A percentile compares a stretch with the other conserved stretches of the same genome.
Conservation (phyloP, 768 basidiomycete genomes). For the Macrolepiota fuliginosa region DNA sequence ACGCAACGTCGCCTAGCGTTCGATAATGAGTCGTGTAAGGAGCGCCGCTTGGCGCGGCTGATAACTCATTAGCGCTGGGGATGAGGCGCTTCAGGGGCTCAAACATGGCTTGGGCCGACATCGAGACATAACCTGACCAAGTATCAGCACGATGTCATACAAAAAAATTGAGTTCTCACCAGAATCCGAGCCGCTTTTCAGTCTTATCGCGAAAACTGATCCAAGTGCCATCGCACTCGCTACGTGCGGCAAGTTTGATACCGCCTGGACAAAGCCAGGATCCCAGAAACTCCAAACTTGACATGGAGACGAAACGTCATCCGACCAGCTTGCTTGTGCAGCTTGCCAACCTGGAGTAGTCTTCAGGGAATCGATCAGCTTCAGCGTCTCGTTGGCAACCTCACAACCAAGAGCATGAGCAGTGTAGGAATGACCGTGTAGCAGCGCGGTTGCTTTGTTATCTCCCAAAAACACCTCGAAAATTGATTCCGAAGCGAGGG, state of each 20-base stretch:
- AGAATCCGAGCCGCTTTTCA: conserved; percentile 47
- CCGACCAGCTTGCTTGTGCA: conserved; percentile 60
- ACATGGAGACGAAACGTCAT: conserved; percentile 19
- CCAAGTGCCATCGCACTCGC: conserved; percentile 86
- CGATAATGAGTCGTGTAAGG: conserved; percentile 78
- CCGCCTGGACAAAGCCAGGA: conserved; percentile 57
- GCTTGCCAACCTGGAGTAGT: conserved; percentile 53
- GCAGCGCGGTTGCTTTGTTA: conserved; percentile 78
- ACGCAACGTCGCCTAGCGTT: conserved; percentile 89
- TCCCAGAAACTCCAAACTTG: conserved; percentile 89
- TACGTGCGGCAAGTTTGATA: conserved; percentile 59
- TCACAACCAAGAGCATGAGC: conserved; percentile 93
- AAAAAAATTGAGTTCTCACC: conserved; percentile 35
- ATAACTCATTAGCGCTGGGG: conserved; percentile 22
- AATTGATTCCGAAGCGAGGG: conserved; percentile 76
- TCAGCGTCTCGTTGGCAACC: conserved; percentile 80
- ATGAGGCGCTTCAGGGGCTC: conserved; percentile 40
- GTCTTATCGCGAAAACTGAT: conserved; percentile 77
- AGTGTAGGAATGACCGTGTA: conserved; percentile 96
- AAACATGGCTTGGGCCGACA: conserved; percentile 64
- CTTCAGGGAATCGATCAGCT: conserved; percentile 54
- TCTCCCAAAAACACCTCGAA: conserved; percentile 78
- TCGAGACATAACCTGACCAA: conserved; percentile 50
- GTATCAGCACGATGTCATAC: not conserved
- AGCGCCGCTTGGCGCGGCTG: conserved; percentile 48